Percentiles rank a stretch among this genome's conserved stretches.
Conservation (phyloP, 805 yeast genomes). For the Pichia manshurica region DNA sequence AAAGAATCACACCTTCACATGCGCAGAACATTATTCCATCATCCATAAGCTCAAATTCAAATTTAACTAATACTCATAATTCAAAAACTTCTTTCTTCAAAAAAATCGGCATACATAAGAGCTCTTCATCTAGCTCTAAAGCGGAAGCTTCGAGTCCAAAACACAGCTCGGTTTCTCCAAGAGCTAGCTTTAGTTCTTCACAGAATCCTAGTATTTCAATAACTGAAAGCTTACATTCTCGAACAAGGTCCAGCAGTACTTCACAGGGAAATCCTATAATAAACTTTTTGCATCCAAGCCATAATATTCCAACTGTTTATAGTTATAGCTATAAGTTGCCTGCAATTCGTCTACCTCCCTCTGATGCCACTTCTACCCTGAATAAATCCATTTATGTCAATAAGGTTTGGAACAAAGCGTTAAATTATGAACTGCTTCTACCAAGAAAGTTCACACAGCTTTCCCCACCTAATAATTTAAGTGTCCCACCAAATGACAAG, state of each 20-base stretch:
- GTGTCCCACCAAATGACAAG: conserved; percentile 4
- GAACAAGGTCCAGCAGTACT: conserved; percentile 4
- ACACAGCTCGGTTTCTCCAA: conserved; percentile 2
- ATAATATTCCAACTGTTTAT: conserved; percentile 25
- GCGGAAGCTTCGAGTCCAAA: conserved; percentile 11
- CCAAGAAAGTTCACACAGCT: conserved; percentile 65
- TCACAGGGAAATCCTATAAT: not conserved
- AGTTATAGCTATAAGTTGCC: conserved; percentile 37
- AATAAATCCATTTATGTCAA: conserved; percentile 76
- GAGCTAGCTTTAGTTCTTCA: not conserved
- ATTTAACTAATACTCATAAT: not conserved
- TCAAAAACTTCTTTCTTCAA: conserved; percentile 20
- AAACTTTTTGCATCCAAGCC: not conserved
- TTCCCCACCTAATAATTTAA: conserved; percentile 35
- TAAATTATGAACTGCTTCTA: conserved; percentile 65
- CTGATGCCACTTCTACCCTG: conserved; percentile 49
- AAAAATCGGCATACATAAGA: conserved; percentile 22
- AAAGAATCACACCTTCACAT: not conserved
- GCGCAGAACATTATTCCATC: not conserved
- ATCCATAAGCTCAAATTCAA: not conserved
- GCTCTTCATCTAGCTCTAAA: conserved; percentile 11
- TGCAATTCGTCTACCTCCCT: conserved; percentile 50
- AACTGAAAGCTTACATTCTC: not conserved
- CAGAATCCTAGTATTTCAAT: not conserved
- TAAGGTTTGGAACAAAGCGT: conserved; percentile 65